A percentile compares a stretch with the other conserved stretches of the same genome.
phyloP scores from a whole-genome alignment of 805 yeast genomes.

The Blastobotrys parvus region DNA sequence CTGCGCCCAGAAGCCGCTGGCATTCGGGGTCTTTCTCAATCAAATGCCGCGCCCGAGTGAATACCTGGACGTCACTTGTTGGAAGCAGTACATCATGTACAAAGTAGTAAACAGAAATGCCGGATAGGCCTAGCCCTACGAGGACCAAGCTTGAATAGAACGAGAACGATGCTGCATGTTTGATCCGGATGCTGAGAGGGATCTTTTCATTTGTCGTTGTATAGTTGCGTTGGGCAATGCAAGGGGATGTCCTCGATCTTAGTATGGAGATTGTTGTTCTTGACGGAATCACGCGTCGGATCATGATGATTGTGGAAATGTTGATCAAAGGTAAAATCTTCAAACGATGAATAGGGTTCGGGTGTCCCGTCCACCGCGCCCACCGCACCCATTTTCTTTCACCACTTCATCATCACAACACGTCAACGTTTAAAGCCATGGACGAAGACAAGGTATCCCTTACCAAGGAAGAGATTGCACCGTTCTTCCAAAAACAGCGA shows the following conservation, averaged over 20 bases:
- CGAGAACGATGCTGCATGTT: constrained; percentile 25
- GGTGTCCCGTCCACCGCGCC: no score
- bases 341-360: no score
- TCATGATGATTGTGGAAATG: no score
- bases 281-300: no score
- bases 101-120: constrained; percentile 62
- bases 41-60: constrained; percentile 74
- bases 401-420: no score
- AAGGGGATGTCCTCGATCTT: no score
- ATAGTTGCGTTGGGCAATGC: background rate
- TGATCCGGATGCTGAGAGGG: constrained; percentile 6
- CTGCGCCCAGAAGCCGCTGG: constrained; percentile 47
- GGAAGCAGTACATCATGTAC: constrained; percentile 79
- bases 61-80: constrained; percentile 84
- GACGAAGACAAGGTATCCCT: constrained; percentile 20
- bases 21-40: constrained; percentile 61
- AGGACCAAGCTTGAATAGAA: constrained; percentile 27
- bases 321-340: no score
- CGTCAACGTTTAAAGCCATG: no score
- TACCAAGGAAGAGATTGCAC: constrained; percentile 55
- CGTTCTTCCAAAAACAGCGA: constrained; percentile 55
- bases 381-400: no score
- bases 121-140: constrained; percentile 29
- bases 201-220: background rate
- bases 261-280: no score